A percentile compares a stretch with the other conserved stretches of the same genome.
These are phyloP conservation scores for Magnolia officinalis DNA, from an alignment of 164 flowering plant species.

Conservation along the genomic window DNA sequence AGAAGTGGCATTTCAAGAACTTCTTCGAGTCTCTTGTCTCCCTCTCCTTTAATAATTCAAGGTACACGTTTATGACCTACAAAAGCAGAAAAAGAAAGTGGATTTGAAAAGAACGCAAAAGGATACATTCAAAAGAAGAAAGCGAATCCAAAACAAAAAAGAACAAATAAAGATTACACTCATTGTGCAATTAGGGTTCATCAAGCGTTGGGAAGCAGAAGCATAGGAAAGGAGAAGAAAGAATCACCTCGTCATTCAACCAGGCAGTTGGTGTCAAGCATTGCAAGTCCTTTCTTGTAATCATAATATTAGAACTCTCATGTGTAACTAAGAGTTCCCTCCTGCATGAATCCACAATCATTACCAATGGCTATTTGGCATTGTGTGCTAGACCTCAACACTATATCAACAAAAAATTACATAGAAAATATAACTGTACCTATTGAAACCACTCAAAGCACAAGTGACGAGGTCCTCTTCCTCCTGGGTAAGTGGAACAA, in stretches of 20 bases:
- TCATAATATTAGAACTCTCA: constrained; percentile 69
- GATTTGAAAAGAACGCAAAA: neutral
- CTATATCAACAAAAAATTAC: neutral
- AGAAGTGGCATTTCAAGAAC: constrained; percentile 90
- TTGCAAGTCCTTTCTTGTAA: constrained; percentile 64
- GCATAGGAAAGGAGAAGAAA: neutral
- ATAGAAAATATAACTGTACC: constrained; percentile 31
- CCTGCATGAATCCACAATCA: constrained; percentile 32
- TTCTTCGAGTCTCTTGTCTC: constrained; percentile 75
- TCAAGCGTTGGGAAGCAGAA: neutral
- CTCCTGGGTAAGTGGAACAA: constrained; percentile 62
- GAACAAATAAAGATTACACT: neutral
- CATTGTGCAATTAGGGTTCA: neutral
- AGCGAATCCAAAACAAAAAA: too few relatives aligned
- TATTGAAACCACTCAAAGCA: constrained; percentile 46
- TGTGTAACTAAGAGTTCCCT: constrained; percentile 59
- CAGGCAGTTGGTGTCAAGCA: constrained; percentile 77
- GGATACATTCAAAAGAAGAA: too few relatives aligned
- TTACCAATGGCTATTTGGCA: neutral
- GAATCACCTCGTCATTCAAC: constrained; percentile 95
- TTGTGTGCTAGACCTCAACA: too few relatives aligned
- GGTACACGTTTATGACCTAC: constrained; percentile 89
- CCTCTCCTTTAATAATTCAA: constrained; percentile 91
- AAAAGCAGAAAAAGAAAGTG: constrained; percentile 10
- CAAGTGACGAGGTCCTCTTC: constrained; percentile 54